Percentiles rank a stretch among this genome's conserved stretches.
phyloP scores from a whole-genome alignment of 1,284 basidiomycete species.

The Ustilago cynodontis region DNA sequence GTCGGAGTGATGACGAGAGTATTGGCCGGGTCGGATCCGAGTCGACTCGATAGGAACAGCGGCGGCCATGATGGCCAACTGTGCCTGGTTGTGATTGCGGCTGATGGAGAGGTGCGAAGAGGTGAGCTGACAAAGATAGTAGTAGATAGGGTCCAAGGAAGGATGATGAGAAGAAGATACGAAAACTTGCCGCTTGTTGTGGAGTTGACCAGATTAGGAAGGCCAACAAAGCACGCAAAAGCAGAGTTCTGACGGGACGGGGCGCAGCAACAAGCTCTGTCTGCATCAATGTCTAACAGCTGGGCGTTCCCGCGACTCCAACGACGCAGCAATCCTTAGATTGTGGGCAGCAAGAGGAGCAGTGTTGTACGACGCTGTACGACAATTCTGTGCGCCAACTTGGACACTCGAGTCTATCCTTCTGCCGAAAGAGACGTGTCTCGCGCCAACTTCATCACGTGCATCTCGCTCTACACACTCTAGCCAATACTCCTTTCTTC shows the following conservation, averaged over 20 bases:
- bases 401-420: slow-evolving; percentile 7
- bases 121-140: not conserved
- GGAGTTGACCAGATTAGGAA: slow-evolving; percentile 25
- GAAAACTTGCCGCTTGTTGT: slow-evolving; percentile 16
- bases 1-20: slow-evolving; percentile 39
- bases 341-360: not conserved
- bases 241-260: slow-evolving; percentile 20
- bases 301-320: slow-evolving; percentile 14
- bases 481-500: too few species aligned
- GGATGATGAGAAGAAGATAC: slow-evolving; percentile 4
- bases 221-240: slow-evolving; percentile 3
- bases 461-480: not conserved
- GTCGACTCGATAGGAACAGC: slow-evolving; percentile 26
- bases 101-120: not conserved
- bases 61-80: slow-evolving; percentile 31
- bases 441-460: slow-evolving; percentile 36
- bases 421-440: slow-evolving; percentile 33
- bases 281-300: slow-evolving; percentile 22
- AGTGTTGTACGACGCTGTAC: not conserved
- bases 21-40: slow-evolving; percentile 48
- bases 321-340: not conserved
- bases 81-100: slow-evolving; percentile 1
- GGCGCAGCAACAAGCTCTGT: slow-evolving; percentile 37
- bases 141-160: not conserved
- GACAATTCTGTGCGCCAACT: slow-evolving; percentile 4